Base-by-base conservation (phyloP, 108 stramenopile species). In the Skeletonema marinoi region DNA sequence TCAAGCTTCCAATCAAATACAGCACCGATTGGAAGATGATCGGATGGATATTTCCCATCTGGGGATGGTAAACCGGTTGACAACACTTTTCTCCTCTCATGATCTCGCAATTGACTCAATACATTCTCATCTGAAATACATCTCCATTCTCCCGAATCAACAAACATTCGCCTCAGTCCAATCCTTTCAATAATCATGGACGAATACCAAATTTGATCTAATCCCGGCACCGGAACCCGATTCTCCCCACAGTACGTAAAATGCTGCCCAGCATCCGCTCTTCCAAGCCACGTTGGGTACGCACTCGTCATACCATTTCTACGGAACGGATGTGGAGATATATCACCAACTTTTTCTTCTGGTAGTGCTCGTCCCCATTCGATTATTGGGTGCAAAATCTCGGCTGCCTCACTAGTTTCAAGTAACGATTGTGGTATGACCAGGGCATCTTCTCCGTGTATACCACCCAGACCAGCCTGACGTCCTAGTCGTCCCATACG, bases 121-220 rank as follows among this genome's bases (percentile, higher is more conserved):
- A 35, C 58, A 73, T 25, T 48, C 31, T 74, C 78, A 59, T 74
- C 64, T n/a, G n/a, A n/a, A 32, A 56, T 68, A 30, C 60, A 78
- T 66, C 66, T 38, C 68, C 78, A 83, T 33, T 68, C 56, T 19
- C 68, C 65, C 65, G 64, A 59, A 48, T 81, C 73, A 0, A 70
- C 68, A 56, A 86, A 66, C 63, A 78, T 78, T 75, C 78, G 75
- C 5, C 59, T 68, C 32, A 86, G 32, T 3, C 71, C 82, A 21
- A 79, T 32, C 39, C 78, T 56, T 38, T 66, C 68, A 46, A 86
- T 51, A 1, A 78, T 82, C 67, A 76, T 72, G 14, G 75, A 65
- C 4, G 85, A 83, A 75, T 63, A 82, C 85, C 85, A 86, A 64
- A 86, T 83, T 64, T 86, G 85, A 86, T 86, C 85, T 11, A 86